phyloP scores from a whole-genome alignment of 2,329 filamentous ascomycete genomes.

The Didymellaceae sp. region DNA sequence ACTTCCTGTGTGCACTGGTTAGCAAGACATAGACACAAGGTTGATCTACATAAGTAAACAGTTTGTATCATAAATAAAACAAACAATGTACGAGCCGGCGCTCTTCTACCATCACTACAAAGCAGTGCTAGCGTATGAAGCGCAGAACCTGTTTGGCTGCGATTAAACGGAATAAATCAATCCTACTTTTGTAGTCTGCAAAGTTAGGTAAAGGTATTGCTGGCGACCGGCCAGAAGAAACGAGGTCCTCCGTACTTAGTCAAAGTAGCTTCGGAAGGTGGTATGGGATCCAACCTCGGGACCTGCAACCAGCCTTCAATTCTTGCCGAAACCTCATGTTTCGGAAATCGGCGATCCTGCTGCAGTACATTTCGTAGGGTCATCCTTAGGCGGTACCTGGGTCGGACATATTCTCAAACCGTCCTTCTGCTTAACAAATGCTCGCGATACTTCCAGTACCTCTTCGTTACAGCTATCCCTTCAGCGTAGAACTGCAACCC shows the following conservation, averaged over 20 bases:
- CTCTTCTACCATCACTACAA: conserved; percentile 9
- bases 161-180: too few relatives aligned
- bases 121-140: too few relatives aligned
- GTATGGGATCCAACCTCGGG: too few relatives aligned
- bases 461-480: conserved; percentile 38
- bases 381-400: neutral
- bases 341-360: neutral
- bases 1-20: neutral
- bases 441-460: conserved; percentile 30
- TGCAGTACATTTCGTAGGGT: neutral
- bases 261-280: too few relatives aligned
- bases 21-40: neutral
- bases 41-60: neutral
- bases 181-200: too few relatives aligned
- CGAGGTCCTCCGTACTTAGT: too few relatives aligned
- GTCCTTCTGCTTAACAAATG: conserved; percentile 13
- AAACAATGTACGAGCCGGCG: neutral
- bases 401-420: neutral
- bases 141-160: too few relatives aligned
- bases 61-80: neutral
- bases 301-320: too few relatives aligned
- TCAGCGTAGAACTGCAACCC: conserved; percentile 43
- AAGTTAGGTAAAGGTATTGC: too few relatives aligned
- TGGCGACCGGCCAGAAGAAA: too few relatives aligned
- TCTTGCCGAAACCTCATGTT: too few relatives aligned